Percentiles rank a stretch among this genome's conserved stretches.
These are phyloP conservation scores for Boletus reticulatus DNA, from an alignment of 768 basidiomycete species.

Conservation along the genomic window DNA sequence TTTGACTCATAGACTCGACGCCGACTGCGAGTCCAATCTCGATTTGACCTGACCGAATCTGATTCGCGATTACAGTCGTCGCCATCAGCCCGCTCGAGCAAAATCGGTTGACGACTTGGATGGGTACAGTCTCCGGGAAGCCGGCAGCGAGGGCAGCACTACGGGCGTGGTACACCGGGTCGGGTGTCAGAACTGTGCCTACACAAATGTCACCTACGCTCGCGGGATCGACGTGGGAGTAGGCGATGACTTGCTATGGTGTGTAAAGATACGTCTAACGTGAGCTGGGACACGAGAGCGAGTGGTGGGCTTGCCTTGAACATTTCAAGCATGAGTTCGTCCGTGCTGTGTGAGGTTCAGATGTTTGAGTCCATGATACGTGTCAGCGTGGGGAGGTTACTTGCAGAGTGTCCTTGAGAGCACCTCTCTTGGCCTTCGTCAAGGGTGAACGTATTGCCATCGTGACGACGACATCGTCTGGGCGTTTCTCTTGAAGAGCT, in stretches of 20 bases:
- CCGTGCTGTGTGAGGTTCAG: conserved; percentile 46
- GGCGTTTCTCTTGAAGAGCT: conserved; percentile 54
- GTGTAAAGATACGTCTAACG: not conserved
- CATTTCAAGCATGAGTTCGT: conserved; percentile 80
- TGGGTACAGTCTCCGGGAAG: conserved; percentile 71
- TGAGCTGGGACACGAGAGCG: not conserved
- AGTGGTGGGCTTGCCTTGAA: conserved; percentile 51
- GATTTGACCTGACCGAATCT: conserved; percentile 75
- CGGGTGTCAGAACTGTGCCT: conserved; percentile 69
- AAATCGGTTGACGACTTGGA: conserved; percentile 75
- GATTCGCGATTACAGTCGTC: conserved; percentile 70
- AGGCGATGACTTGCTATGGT: conserved; percentile 53
- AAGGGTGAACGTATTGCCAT: conserved; percentile 76
- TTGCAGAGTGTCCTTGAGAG: conserved; percentile 65
- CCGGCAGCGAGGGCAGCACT: conserved; percentile 78
- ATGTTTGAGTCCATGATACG: conserved; percentile 7
- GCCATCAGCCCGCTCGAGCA: conserved; percentile 90
- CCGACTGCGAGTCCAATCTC: conserved; percentile 79
- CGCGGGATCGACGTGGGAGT: conserved; percentile 58
- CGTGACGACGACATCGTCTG: conserved; percentile 81
- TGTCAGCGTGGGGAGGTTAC: conserved; percentile 15
- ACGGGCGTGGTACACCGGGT: conserved; percentile 67
- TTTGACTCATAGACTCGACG: conserved; percentile 84
- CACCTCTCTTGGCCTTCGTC: conserved; percentile 76
- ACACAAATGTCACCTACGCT: conserved; percentile 77